Evolutionary conservation across 1,284 basidiomycete genomes (phyloP), one percentile per base, ranked within the genome.

Genomic region (Malassezia furfur): DNA sequence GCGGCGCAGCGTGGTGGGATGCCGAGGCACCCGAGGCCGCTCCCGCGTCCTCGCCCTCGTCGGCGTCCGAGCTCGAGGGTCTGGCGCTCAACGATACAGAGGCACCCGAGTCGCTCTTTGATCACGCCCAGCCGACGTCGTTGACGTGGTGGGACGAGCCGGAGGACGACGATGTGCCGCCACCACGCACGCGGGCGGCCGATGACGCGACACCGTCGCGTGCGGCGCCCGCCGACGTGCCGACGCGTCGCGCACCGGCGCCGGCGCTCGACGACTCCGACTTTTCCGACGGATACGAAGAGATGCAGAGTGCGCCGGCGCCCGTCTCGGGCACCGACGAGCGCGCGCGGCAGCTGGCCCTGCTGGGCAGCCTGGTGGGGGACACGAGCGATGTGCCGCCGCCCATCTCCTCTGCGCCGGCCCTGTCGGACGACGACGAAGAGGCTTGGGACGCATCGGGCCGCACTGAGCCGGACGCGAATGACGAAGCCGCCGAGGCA

Each of bases 341-440:
- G 31, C 37, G 41, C 52, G 39, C 30, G 32, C 50, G 39, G 37
- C 34, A 63, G 22, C 48, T 68, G 0, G 55, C 54, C 11, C 17
- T 71, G 43, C 37, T 71, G 17, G 53, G 54, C 2, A 37, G 57
- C 36, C 81, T 86, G 34, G 70, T 70, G 45, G 78, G 80, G 1
- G 25, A 17, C 15, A 25, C 12, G 11, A 2, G 15, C 6, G 25
- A 28, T 9, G 6, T 9, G n/a, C 15, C 25, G 22, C 22, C 32
- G 25, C 19, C 19, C 1, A 7, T 19, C 11, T 5, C 25, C 15
- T 19, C 22, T 45, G 21, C 9, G 17, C 43, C n/a, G 7, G 14
- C 25, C 15, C 19, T 22, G 12, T 22, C 40, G 3, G 39, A 10
- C 19, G 15, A 19, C 22, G 14, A 11, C 12, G 40, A 43, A 7